Base-by-base conservation (phyloP, 202 grass and related monocot genomes). In the Saccharum hybrid region DNA sequence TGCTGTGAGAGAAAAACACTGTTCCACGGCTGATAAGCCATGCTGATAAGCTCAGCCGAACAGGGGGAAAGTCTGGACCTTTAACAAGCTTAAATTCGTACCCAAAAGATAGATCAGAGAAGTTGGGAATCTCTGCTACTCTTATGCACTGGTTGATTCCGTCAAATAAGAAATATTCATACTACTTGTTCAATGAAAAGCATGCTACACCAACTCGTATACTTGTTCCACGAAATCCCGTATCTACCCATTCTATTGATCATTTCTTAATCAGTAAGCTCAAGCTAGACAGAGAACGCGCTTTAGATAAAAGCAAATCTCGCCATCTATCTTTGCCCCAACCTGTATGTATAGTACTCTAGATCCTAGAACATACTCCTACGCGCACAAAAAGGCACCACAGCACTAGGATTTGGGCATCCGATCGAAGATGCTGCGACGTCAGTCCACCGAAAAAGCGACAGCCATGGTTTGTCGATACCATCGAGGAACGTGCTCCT, bases 401-500 rank as follows among this genome's bases (percentile, higher is more conserved):
- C 46, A 14, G 33, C 3, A 2, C 68, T 6, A 51, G 71, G 61
- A 90, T 82, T 49, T 70, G 75, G n/a, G n/a, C 19, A 63, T 48
- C 76, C 52, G 71, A 81, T 71, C 15, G 26, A 81, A 8, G 88
- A 79, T 82, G 74, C 79, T 61, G 79, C 48, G 68, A 72, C 66
- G 78, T 86, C 21, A 82, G 59, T 78, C 79, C 83, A 83, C 67
- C 30, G 63, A 70, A 84, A 87, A 84, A 54, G 76, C 54, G 43
- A 46, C 52, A 43, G 78, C 21, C 75, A 79, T 12, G 64, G 52
- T 14, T 12, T 56, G 26, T 31, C 45, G 71, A 87, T 90, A 43
- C 88, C n/a, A 71, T 59, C 63, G 43, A 66, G 82, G 76, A 76
- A 81, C 8, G 34, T 22, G 10, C 45, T 64, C 15, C 12, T 18